Percentiles rank a stretch among this genome's conserved stretches.
These are phyloP conservation scores for Wickerhamiella sergipiensis DNA, from an alignment of 805 yeast genomes.

Conservation along the genomic window DNA sequence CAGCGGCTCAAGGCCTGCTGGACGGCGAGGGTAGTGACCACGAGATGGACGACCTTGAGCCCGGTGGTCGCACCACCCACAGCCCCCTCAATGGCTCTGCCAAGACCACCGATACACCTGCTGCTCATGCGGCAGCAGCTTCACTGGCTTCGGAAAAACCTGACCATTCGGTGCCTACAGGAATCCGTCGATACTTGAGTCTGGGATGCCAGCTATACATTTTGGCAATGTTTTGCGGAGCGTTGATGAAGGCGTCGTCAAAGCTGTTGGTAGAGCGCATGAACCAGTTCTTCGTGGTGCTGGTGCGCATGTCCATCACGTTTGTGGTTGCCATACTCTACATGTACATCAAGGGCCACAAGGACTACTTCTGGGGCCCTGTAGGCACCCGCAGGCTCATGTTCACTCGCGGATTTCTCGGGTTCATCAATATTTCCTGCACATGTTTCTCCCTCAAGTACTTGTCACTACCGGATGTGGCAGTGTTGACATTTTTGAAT, in stretches of 20 bases:
- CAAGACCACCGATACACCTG: background rate
- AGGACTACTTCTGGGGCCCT: slow-evolving; percentile 61
- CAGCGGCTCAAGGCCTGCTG: background rate
- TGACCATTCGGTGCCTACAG: background rate
- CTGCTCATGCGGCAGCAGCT: background rate
- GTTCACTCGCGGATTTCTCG: slow-evolving; percentile 51
- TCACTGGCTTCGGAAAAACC: background rate
- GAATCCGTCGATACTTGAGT: background rate
- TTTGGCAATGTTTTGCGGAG: slow-evolving; percentile 12
- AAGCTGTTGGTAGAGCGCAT: slow-evolving; percentile 10
- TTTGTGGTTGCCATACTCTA: slow-evolving; percentile 42
- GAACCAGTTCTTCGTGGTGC: slow-evolving; percentile 32
- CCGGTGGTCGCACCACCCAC: background rate
- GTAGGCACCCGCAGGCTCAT: slow-evolving; percentile 39
- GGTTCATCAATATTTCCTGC: slow-evolving; percentile 71
- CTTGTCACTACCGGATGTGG: slow-evolving; percentile 66
- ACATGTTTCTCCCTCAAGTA: slow-evolving; percentile 62
- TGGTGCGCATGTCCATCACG: slow-evolving; percentile 67
- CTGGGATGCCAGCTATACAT: slow-evolving; percentile 10
- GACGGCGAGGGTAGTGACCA: background rate
- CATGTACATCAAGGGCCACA: slow-evolving; percentile 38
- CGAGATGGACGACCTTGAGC: background rate
- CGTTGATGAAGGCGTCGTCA: slow-evolving; percentile 15
- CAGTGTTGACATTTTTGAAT: slow-evolving; percentile 60
- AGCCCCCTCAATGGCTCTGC: background rate